Conservation (phyloP, 2,329 filamentous ascomycete genomes). For the Exophiala dermatitidis region DNA sequence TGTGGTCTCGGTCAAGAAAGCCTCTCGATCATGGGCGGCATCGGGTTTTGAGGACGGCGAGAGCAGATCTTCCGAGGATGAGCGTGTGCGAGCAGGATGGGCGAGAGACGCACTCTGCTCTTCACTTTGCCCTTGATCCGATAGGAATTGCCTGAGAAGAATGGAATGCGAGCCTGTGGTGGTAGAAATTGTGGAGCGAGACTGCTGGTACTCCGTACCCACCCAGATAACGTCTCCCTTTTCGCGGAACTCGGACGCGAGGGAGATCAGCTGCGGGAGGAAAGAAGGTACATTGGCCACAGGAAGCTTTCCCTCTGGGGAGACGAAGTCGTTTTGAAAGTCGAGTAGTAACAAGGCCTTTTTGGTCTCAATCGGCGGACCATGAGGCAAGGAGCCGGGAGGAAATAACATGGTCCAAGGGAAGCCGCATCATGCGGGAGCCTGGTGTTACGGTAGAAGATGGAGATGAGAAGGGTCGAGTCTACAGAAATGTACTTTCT, state of each 20-base stretch:
- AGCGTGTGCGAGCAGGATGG: constrained; percentile 9
- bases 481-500: background rate
- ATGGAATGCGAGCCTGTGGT: constrained; percentile 42
- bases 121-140: constrained; percentile 2
- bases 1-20: constrained; percentile 32
- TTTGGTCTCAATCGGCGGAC: constrained; percentile 49
- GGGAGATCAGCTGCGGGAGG: constrained; percentile 56
- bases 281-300: constrained; percentile 59
- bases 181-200: constrained; percentile 49
- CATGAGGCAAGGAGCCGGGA: constrained; percentile 23
- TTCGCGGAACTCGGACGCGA: constrained; percentile 67
- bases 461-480: background rate
- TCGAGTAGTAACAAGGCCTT: constrained; percentile 76
- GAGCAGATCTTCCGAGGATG: constrained; percentile 14
- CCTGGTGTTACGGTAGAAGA: background rate
- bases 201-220: constrained; percentile 63
- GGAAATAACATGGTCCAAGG: constrained; percentile 23
- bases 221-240: constrained; percentile 77
- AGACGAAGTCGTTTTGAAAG: constrained; percentile 83
- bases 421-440: constrained; percentile 10
- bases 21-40: constrained; percentile 35
- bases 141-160: constrained; percentile 19
- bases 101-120: constrained; percentile 10
- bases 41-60: constrained; percentile 9
- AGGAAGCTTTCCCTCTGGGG: constrained; percentile 58